phyloP scores from a whole-genome alignment of 2,329 filamentous ascomycete species.

The Rachicladosporium sp. region DNA sequence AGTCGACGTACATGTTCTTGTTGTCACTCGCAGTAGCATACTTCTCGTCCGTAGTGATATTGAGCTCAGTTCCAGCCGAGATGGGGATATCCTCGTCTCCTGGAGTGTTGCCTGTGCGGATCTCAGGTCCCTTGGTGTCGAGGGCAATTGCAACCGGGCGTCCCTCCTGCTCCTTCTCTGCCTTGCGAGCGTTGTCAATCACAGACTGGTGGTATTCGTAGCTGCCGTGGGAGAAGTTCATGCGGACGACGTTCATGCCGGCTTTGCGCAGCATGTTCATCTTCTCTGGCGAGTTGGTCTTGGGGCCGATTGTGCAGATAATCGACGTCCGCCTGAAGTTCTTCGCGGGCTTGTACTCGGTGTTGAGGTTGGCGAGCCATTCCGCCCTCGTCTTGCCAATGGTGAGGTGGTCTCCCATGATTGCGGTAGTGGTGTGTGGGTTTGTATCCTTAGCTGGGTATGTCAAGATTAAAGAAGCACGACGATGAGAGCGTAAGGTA shows the following conservation, averaged over 20 bases:
- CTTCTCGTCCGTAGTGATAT: slow-evolving; percentile 92
- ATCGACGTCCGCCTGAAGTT: slow-evolving; percentile 96
- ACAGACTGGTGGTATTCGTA: slow-evolving; percentile 98
- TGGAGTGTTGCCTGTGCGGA: slow-evolving; percentile 66
- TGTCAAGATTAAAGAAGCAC: too few species aligned
- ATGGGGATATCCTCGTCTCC: slow-evolving; percentile 69
- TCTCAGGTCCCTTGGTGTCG: slow-evolving; percentile 73
- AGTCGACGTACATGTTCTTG: slow-evolving; percentile 97
- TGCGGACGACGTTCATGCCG: slow-evolving; percentile 95
- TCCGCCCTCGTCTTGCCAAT: slow-evolving; percentile 58
- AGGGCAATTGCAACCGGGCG: slow-evolving; percentile 93
- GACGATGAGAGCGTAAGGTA: too few species aligned
- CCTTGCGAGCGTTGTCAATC: slow-evolving; percentile 86
- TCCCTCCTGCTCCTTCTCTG: slow-evolving; percentile 64
- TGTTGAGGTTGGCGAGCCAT: slow-evolving; percentile 71
- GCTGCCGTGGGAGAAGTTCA: slow-evolving; percentile 96
- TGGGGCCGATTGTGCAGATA: slow-evolving; percentile 97
- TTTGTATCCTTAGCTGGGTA: not conserved
- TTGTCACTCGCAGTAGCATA: slow-evolving; percentile 76
- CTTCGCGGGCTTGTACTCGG: slow-evolving; percentile 71
- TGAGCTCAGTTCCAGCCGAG: slow-evolving; percentile 68
- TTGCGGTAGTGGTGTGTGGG: slow-evolving; percentile 40
- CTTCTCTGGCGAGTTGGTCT: slow-evolving; percentile 95
- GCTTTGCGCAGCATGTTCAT: slow-evolving; percentile 82
- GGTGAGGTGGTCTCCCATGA: slow-evolving; percentile 73